These are phyloP conservation scores for Chytriomyces sp. DNA, from an alignment of 192 early-diverging fungal genomes.

Conservation along the genomic window DNA sequence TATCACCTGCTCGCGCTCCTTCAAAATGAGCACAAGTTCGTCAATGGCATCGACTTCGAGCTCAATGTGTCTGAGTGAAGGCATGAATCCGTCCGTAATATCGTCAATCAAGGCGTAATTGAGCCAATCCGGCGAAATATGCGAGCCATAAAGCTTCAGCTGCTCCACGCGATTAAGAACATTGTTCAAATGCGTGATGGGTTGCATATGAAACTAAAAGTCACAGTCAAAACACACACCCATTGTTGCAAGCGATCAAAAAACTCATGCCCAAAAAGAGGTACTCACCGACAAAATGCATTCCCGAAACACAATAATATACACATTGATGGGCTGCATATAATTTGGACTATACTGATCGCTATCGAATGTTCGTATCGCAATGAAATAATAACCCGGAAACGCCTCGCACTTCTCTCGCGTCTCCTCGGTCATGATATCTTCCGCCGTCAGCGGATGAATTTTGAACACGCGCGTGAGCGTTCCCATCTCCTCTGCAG, in stretches of 20 bases:
- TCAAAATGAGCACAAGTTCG: slow-evolving; percentile 89
- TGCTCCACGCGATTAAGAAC: slow-evolving; percentile 85
- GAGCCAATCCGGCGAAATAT: slow-evolving; percentile 92
- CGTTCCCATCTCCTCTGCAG: slow-evolving; percentile 44
- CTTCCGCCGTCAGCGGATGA: slow-evolving; percentile 90
- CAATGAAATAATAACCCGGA: slow-evolving; percentile 89
- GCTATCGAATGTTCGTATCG: slow-evolving; percentile 66
- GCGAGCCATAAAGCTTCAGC: slow-evolving; percentile 78
- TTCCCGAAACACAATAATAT: slow-evolving; percentile 56
- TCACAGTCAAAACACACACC: background rate
- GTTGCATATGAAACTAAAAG: slow-evolving; percentile 77
- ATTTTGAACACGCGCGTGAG: slow-evolving; percentile 66
- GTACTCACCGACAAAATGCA: slow-evolving; percentile 57
- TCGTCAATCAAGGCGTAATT: slow-evolving; percentile 96
- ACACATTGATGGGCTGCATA: slow-evolving; percentile 61
- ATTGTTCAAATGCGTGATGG: slow-evolving; percentile 77
- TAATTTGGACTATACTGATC: slow-evolving; percentile 43
- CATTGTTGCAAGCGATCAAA: too few relatives aligned
- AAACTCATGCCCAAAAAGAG: background rate
- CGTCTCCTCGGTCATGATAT: slow-evolving; percentile 84
- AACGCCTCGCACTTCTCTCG: slow-evolving; percentile 96
- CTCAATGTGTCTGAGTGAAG: slow-evolving; percentile 83
- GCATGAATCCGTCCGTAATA: slow-evolving; percentile 90
- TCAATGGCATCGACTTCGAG: slow-evolving; percentile 95
- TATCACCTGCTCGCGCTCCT: slow-evolving; percentile 72